These are phyloP conservation scores for Gyrodon lividus DNA, from an alignment of 768 basidiomycete genomes.

Conservation along the genomic window DNA sequence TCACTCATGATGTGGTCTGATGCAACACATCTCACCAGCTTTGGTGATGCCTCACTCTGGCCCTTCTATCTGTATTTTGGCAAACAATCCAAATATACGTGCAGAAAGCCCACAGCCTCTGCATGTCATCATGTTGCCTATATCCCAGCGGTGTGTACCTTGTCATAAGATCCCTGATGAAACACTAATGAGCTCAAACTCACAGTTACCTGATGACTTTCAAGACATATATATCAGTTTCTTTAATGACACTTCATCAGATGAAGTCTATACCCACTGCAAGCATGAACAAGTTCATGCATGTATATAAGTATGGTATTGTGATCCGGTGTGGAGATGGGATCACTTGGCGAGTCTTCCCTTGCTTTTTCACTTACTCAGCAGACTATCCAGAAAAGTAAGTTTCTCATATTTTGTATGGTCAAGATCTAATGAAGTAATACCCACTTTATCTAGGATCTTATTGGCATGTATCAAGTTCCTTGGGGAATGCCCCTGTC, in stretches of 20 bases:
- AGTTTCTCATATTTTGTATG: too few relatives aligned
- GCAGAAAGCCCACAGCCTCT: constrained; percentile 6
- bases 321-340: constrained; percentile 17
- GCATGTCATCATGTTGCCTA: constrained; percentile 14
- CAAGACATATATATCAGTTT: constrained; percentile 2
- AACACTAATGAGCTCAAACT: neutral
- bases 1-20: constrained; percentile 26
- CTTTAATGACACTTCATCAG: neutral
- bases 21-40: constrained; percentile 22
- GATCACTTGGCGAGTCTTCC: constrained; percentile 12
- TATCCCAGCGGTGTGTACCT: constrained; percentile 4
- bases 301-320: constrained; percentile 20
- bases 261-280: constrained; percentile 12
- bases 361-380: constrained; percentile 19
- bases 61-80: constrained; percentile 16
- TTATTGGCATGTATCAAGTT: constrained; percentile 23
- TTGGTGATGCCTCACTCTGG: constrained; percentile 13
- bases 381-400: constrained; percentile 29
- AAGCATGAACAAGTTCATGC: constrained; percentile 18
- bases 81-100: constrained; percentile 15
- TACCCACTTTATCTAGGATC: neutral
- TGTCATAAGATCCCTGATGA: neutral
- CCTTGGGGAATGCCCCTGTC: constrained; percentile 26
- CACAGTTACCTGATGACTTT: constrained; percentile 7
- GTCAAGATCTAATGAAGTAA: neutral